Evolutionary conservation across 73 alveolate species (phyloP), one percentile per base, ranked within the genome.

Genomic region (Symbiodinium pilosum): DNA sequence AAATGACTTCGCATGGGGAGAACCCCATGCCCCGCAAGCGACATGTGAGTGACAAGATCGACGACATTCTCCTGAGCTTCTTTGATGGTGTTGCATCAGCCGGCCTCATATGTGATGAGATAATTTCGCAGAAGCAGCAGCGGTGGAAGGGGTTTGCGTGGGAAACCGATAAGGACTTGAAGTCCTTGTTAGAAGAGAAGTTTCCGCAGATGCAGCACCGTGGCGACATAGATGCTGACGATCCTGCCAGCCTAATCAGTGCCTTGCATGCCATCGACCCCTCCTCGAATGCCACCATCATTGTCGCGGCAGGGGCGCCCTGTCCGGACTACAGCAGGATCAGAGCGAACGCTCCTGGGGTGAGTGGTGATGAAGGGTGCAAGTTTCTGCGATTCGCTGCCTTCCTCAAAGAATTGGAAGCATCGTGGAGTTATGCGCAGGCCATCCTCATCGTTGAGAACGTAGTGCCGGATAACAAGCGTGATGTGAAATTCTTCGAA

Each of bases 391-490:
- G 75, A 11, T 71, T 4, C 32, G 84, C 84, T 0, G 84, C 28
- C 20, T 71, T 71, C 43, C 9, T 71, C n/a, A 12, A 71, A 28
- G 26, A 71, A 43, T 24, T 71, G 40, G 84, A 71, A 34, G 43
- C 40, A 24, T 32, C 40, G 3, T 71, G 84, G 84, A 28, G 11
- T 43, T 71, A 71, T 43, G 9, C 84, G 44, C 84, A 71, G 84
- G n/a, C 84, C 43, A 71, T 71, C 43, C 84, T 71, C 2, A 43
- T 71, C 16, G 84, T 71, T 28, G 84, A 71, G 84, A 71, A 71
- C 84, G 84, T 71, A 8, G 84, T 71, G 40, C 84, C 43, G 9
- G 43, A 32, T 28, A 71, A 71, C 84, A 71, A 71, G 43, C 7
- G 43, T 28, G 84, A 71, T 30, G 84, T 71, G 28, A 32, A 34